A percentile compares a stretch with the other conserved stretches of the same genome.
Evolutionary conservation across 2,329 filamentous ascomycete genomes (phyloP).

Genomic region (Xylariales sp.): DNA sequence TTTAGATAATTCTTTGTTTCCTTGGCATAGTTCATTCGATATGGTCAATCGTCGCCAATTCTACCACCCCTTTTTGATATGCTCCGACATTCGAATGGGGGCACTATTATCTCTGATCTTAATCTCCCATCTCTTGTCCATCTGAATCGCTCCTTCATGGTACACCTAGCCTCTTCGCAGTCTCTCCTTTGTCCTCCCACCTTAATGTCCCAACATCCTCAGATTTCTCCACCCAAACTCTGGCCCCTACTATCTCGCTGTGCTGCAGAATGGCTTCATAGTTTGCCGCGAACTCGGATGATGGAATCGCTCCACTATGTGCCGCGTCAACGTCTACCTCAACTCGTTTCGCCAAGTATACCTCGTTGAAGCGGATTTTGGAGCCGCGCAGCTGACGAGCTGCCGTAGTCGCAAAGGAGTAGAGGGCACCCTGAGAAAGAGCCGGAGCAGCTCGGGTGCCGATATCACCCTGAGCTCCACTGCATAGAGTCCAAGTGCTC

Average conservation of each 20-base stretch:
- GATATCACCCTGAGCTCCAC: constrained; percentile 22
- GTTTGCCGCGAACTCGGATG: constrained; percentile 13
- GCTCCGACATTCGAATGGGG: no score
- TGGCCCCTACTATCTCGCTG: constrained; percentile 10
- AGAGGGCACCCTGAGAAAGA: constrained; percentile 31
- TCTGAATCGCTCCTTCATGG: no score
- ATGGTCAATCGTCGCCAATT: no score
- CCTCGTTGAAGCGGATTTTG: constrained; percentile 34
- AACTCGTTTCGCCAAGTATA: constrained; percentile 27
- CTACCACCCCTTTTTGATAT: no score
- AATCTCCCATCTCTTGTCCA: no score
- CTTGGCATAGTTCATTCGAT: no score
- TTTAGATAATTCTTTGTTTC: no score
- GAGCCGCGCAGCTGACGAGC: constrained; percentile 21
- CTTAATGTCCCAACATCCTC: no score
- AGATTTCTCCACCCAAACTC: no score
- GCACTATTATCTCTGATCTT: no score
- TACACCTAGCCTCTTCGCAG: no score
- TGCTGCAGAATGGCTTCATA: constrained; percentile 13
- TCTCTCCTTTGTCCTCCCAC: no score
- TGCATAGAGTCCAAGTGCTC: constrained; percentile 28
- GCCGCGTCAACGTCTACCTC: constrained; percentile 18
- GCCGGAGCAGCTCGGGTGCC: constrained; percentile 16
- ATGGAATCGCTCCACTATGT: constrained; percentile 8
- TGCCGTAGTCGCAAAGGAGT: constrained; percentile 25